Evolutionary conservation across 495 filamentous ascomycete genomes (phyloP).

Genomic region (Podospora pseudocomata): DNA sequence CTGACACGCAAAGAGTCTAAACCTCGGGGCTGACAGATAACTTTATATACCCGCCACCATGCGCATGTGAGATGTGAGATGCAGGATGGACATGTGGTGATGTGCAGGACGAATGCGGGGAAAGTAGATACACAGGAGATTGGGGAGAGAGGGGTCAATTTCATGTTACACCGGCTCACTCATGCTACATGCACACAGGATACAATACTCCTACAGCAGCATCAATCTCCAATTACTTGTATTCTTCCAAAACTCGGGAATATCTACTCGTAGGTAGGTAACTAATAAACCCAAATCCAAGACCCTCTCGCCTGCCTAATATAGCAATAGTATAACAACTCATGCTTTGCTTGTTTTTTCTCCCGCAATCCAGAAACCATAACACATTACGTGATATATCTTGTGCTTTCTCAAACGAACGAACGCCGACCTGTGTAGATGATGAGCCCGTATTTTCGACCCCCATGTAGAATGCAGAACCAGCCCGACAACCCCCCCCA

Average conservation of each 20-base stretch:
- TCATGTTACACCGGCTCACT: neutral
- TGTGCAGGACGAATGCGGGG: neutral
- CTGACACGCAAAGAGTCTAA: neutral
- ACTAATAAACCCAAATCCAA: neutral
- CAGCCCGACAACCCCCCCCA: neutral
- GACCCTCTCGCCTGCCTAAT: neutral
- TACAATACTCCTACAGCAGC: neutral
- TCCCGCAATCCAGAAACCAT: neutral
- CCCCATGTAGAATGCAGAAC: neutral
- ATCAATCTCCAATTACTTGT: neutral
- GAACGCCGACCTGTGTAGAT: neutral
- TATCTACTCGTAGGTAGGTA: neutral
- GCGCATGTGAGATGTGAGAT: neutral
- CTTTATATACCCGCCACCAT: neutral
- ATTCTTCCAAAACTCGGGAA: neutral
- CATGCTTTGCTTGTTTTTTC: neutral
- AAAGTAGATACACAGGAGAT: neutral
- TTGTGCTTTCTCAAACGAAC: neutral
- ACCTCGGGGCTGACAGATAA: neutral
- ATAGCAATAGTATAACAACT: neutral
- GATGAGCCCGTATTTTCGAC: neutral
- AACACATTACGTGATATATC: constrained; percentile 5
- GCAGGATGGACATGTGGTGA: neutral
- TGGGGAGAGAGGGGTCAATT: neutral
- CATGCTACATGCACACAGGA: neutral